Percentiles rank a stretch among this genome's conserved stretches.
These are phyloP conservation scores for Trypanosoma avium DNA, from an alignment of 208 protist species.

Conservation along the genomic window DNA sequence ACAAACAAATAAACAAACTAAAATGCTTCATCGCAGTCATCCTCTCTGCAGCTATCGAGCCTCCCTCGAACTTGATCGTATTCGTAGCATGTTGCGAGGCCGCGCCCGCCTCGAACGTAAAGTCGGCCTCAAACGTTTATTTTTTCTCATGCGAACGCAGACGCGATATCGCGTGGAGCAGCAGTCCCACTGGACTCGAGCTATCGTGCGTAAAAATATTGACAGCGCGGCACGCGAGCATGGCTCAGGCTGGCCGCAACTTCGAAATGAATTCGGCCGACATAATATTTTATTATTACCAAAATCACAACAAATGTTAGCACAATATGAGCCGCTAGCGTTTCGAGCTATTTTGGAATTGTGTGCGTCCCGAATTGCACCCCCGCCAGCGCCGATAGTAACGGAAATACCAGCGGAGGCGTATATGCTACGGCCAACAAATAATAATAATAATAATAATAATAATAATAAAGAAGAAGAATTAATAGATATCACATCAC, in stretches of 20 bases:
- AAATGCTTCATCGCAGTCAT: constrained; percentile 51
- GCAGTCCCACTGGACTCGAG: constrained; percentile 74
- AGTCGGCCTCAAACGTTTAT: constrained; percentile 77
- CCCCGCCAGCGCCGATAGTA: constrained; percentile 64
- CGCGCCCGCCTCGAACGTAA: constrained; percentile 82
- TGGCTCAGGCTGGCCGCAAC: constrained; percentile 67
- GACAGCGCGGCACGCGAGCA: constrained; percentile 87
- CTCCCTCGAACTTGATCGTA: constrained; percentile 76
- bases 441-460: no score
- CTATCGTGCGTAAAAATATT: constrained; percentile 85
- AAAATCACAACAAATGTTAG: constrained; percentile 66
- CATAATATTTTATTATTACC: constrained; percentile 84
- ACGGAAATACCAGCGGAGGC: constrained; percentile 63
- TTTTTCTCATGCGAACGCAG: constrained; percentile 88
- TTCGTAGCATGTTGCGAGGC: constrained; percentile 78
- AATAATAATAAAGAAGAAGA: background rate
- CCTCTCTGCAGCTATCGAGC: constrained; percentile 63
- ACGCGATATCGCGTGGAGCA: constrained; percentile 88
- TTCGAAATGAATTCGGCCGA: constrained; percentile 79
- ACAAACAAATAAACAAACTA: constrained; percentile 9
- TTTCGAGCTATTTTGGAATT: constrained; percentile 87
- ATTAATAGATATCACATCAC: constrained; percentile 3
- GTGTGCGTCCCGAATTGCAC: constrained; percentile 77
- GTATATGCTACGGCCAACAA: constrained; percentile 37
- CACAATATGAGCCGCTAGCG: constrained; percentile 89